These are phyloP conservation scores for Kwoniella shandongensis DNA, from an alignment of 768 basidiomycete genomes.

Conservation along the genomic window DNA sequence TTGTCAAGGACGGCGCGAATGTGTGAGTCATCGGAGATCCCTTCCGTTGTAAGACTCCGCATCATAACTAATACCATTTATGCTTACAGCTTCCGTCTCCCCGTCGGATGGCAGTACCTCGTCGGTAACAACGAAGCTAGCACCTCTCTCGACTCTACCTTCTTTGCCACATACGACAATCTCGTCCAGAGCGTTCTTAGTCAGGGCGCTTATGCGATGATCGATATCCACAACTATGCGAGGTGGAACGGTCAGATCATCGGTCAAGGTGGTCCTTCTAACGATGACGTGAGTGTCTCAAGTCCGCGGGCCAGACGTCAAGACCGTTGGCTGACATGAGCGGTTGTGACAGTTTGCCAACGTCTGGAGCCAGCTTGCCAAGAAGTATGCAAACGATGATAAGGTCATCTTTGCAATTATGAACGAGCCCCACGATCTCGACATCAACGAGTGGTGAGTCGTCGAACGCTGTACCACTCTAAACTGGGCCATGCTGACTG, in stretches of 20 bases:
- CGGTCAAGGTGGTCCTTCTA: slow-evolving; percentile 65
- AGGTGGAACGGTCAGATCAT: slow-evolving; percentile 64
- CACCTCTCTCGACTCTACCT: slow-evolving; percentile 55
- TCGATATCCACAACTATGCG: slow-evolving; percentile 65
- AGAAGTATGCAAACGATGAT: slow-evolving; percentile 56
- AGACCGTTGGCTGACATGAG: not conserved
- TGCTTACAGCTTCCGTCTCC: slow-evolving; percentile 62
- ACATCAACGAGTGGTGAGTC: slow-evolving; percentile 46
- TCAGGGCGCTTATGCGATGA: slow-evolving; percentile 60
- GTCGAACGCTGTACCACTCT: not conserved
- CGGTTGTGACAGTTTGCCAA: slow-evolving; percentile 56
- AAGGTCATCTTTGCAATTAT: slow-evolving; percentile 60
- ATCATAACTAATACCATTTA: slow-evolving; percentile 53
- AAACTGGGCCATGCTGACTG: too few species aligned
- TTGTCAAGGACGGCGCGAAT: slow-evolving; percentile 57
- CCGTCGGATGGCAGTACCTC: slow-evolving; percentile 63
- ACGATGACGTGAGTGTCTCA: slow-evolving; percentile 50
- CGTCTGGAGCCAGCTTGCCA: slow-evolving; percentile 61
- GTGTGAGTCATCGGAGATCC: slow-evolving; percentile 42
- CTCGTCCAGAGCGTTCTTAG: slow-evolving; percentile 59
- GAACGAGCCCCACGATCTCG: slow-evolving; percentile 66
- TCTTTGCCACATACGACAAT: slow-evolving; percentile 58
- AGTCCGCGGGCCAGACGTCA: too few species aligned
- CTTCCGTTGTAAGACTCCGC: not conserved
- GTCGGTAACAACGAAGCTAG: slow-evolving; percentile 53